phyloP scores from a whole-genome alignment of 2,329 filamentous ascomycete genomes.

The Xylariaceae sp. region DNA sequence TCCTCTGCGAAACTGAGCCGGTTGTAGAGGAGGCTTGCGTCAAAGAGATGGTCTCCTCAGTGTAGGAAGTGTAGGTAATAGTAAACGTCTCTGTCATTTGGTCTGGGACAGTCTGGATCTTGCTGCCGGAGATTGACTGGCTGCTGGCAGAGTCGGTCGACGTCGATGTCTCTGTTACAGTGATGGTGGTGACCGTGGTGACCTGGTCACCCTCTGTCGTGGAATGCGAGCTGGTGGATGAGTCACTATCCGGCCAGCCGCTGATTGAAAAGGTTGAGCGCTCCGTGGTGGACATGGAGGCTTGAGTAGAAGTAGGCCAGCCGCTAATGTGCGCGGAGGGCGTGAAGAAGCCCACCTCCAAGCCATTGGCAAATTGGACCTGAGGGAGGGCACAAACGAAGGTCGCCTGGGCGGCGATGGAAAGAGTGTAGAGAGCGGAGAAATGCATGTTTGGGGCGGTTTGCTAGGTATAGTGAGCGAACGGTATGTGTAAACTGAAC shows the following conservation, averaged over 20 bases:
- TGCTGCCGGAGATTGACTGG: slow-evolving; percentile 9
- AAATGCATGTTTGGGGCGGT: slow-evolving; percentile 16
- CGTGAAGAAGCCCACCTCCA: slow-evolving; percentile 6
- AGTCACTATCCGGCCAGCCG: slow-evolving; percentile 6
- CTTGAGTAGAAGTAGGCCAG: slow-evolving; percentile 8
- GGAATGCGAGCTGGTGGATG: slow-evolving; percentile 6
- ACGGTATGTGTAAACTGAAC: not conserved
- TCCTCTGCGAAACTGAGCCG: not conserved
- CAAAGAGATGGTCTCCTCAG: slow-evolving; percentile 13
- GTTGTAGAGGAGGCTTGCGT: not conserved
- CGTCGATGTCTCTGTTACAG: slow-evolving; percentile 17
- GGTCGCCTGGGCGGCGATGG: slow-evolving; percentile 14
- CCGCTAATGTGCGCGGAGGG: slow-evolving; percentile 12
- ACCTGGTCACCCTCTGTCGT: slow-evolving; percentile 8
- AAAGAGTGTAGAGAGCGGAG: slow-evolving; percentile 8
- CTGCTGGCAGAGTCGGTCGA: slow-evolving; percentile 12
- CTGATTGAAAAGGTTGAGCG: not conserved
- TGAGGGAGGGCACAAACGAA: slow-evolving; percentile 16
- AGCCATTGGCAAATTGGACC: not conserved
- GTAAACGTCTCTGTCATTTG: slow-evolving; percentile 17
- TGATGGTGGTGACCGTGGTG: slow-evolving; percentile 17
- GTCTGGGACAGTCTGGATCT: slow-evolving; percentile 4
- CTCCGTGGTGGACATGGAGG: not conserved
- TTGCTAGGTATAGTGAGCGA: not conserved
- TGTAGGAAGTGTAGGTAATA: slow-evolving; percentile 17